phyloP scores from a whole-genome alignment of 352 stramenopile genomes.

The Thraustochytrium striatum region DNA sequence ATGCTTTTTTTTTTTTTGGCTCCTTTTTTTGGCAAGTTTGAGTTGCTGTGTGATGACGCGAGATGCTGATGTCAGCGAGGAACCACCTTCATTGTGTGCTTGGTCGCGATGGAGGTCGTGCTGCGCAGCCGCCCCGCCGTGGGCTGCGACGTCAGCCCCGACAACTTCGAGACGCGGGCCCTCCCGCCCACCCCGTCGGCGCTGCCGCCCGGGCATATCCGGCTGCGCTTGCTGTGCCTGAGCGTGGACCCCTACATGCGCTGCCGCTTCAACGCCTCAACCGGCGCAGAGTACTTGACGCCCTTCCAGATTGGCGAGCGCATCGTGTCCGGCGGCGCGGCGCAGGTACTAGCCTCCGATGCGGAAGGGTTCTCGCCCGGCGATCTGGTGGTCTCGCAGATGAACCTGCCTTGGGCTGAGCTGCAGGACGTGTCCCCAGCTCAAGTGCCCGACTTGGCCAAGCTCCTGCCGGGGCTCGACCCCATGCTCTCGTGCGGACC shows the following conservation, averaged over 20 bases:
- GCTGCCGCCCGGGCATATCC: not conserved
- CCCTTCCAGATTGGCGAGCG: slow-evolving; percentile 6
- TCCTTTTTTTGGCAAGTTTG: too few species aligned
- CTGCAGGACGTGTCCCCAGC: not conserved
- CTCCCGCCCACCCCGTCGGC: too few species aligned
- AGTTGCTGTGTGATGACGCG: too few species aligned
- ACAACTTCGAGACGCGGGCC: too few species aligned
- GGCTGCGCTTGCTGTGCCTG: not conserved
- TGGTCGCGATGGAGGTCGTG: too few species aligned
- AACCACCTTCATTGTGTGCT: too few species aligned
- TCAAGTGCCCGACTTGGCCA: not conserved
- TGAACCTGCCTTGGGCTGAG: slow-evolving; percentile 31
- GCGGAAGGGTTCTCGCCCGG: not conserved
- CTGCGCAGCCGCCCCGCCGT: too few species aligned
- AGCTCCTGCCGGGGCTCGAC: not conserved
- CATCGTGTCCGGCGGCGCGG: slow-evolving; percentile 19
- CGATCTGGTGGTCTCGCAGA: slow-evolving; percentile 31
- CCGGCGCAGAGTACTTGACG: slow-evolving; percentile 36
- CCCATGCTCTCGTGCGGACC: slow-evolving; percentile 26
- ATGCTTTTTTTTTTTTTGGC: too few species aligned
- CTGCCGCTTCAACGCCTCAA: slow-evolving; percentile 32
- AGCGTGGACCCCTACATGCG: slow-evolving; percentile 49
- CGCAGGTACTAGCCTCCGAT: not conserved
- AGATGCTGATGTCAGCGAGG: too few species aligned
- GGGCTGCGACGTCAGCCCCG: too few species aligned